Evolutionary conservation across 2,329 filamentous ascomycete genomes (phyloP), one percentile per base, ranked within the genome.

Genomic region (Peltaster fructicola): DNA sequence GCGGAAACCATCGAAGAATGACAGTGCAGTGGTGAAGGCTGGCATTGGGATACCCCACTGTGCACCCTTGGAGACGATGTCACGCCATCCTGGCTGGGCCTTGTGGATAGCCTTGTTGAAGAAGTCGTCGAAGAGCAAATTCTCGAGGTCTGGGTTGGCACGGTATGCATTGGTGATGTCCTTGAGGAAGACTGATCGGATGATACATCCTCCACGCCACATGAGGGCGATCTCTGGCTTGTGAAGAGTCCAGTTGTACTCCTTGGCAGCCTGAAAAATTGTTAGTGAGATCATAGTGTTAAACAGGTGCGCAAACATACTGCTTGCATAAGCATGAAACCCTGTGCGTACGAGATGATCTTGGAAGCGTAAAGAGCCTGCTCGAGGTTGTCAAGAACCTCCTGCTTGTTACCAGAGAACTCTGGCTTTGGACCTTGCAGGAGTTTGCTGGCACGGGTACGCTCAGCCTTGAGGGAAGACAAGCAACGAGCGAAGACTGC

Each of bases 151-250:
- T 39, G 81, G 78, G 66, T 93, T 73, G 43, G 69, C 73, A 61
- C 85, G 85, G 73, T 93, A 98, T 26, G 88, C 88, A 40, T 75
- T 75, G 45, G 88, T 98, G 62, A 98, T 98, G 57, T 98, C 85
- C 74, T 95, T 95, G 41, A 98, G 65, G 81, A 98, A 98, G 52
- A 98, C 88, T 40, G 88, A 95, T 57, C 88, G 85, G 63, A 98
- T 98, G 48, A 98, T 98, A 71, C 88, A 98, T 45, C 88, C 88
- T 63, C 88, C 88, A 56, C 88, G 81, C 88, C 88, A 98, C 88
- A 98, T 98, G 52, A 98, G 77, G 45, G 88, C 88, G 50, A 98
- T 98, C 46, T 90, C 92, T 39, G 88, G 88, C 77, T 95, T 95
- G 77, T 98, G 93, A 44, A 98, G 76, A 71, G 93, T 93, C 88